These are phyloP conservation scores for Gyrodon lividus DNA, from an alignment of 768 basidiomycete species.

Conservation along the genomic window DNA sequence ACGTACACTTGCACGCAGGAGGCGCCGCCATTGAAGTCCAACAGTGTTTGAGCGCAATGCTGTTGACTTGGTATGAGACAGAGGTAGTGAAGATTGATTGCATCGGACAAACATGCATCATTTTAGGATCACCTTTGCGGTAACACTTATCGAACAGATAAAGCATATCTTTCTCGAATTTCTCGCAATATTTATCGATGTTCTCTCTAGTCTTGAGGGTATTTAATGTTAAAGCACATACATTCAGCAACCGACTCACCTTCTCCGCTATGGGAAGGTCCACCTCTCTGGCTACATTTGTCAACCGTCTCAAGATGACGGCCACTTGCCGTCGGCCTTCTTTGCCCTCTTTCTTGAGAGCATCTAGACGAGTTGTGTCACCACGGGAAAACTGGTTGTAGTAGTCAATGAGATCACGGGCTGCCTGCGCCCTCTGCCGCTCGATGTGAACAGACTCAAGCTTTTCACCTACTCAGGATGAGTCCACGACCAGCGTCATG, in stretches of 20 bases:
- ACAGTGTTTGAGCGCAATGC: slow-evolving; percentile 96
- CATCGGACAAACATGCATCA: slow-evolving; percentile 83
- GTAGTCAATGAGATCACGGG: slow-evolving; percentile 89
- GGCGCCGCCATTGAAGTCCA: slow-evolving; percentile 96
- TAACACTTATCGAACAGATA: slow-evolving; percentile 95
- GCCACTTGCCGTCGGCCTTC: slow-evolving; percentile 89
- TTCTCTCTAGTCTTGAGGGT: slow-evolving; percentile 72
- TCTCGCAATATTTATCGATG: slow-evolving; percentile 97
- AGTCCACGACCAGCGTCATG: background rate
- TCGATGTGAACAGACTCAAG: slow-evolving; percentile 92
- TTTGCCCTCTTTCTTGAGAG: slow-evolving; percentile 81
- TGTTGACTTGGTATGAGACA: slow-evolving; percentile 33
- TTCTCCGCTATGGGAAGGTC: slow-evolving; percentile 82
- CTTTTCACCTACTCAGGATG: slow-evolving; percentile 71
- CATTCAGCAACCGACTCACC: slow-evolving; percentile 39
- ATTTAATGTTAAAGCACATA: background rate
- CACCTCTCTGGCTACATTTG: slow-evolving; percentile 89
- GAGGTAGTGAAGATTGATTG: slow-evolving; percentile 4
- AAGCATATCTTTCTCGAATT: slow-evolving; percentile 98
- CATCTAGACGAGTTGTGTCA: slow-evolving; percentile 72
- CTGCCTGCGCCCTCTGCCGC: slow-evolving; percentile 89
- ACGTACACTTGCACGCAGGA: slow-evolving; percentile 99
- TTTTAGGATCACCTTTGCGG: slow-evolving; percentile 94
- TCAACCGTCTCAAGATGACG: slow-evolving; percentile 79
- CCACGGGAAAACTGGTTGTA: slow-evolving; percentile 90